phyloP scores from a whole-genome alignment of 2,329 filamentous ascomycete species.

The Fusarium veterinarium region DNA sequence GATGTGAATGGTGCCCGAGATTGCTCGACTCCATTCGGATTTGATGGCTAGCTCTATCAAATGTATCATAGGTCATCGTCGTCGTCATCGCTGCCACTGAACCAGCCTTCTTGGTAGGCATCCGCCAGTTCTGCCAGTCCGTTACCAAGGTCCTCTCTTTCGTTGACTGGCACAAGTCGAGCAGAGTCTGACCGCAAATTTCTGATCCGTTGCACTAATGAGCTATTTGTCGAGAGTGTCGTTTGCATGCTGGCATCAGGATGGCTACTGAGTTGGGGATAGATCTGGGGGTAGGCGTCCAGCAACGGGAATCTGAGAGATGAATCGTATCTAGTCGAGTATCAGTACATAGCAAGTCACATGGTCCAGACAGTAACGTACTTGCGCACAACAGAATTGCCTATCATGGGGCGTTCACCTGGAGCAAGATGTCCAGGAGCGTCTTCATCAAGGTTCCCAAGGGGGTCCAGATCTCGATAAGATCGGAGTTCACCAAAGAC shows the following conservation, averaged over 20 bases:
- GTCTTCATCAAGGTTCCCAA: conserved; percentile 10
- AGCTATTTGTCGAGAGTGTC: conserved; percentile 78
- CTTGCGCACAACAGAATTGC: conserved; percentile 46
- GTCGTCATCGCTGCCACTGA: conserved; percentile 77
- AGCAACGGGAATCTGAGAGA: conserved; percentile 78
- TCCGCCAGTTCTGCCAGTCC: conserved; percentile 85
- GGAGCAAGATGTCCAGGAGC: background rate
- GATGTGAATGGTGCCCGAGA: background rate
- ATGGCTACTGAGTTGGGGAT: conserved; percentile 58
- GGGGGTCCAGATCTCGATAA: conserved; percentile 35
- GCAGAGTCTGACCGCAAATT: conserved; percentile 72
- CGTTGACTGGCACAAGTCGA: conserved; percentile 75
- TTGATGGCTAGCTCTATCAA: background rate
- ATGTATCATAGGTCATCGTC: conserved; percentile 65
- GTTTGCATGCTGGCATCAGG: conserved; percentile 59
- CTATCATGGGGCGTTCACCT: conserved; percentile 40
- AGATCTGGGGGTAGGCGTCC: conserved; percentile 86
- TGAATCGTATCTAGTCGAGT: conserved; percentile 57
- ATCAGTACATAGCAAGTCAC: background rate
- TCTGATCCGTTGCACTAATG: conserved; percentile 76
- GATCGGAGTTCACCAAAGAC: conserved; percentile 47
- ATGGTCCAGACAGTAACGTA: conserved; percentile 19
- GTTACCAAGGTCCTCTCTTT: conserved; percentile 86
- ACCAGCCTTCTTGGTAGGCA: conserved; percentile 90
- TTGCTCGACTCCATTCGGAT: background rate